Base-by-base conservation (phyloP, 164 flowering plant species). In the Santalum album region DNA sequence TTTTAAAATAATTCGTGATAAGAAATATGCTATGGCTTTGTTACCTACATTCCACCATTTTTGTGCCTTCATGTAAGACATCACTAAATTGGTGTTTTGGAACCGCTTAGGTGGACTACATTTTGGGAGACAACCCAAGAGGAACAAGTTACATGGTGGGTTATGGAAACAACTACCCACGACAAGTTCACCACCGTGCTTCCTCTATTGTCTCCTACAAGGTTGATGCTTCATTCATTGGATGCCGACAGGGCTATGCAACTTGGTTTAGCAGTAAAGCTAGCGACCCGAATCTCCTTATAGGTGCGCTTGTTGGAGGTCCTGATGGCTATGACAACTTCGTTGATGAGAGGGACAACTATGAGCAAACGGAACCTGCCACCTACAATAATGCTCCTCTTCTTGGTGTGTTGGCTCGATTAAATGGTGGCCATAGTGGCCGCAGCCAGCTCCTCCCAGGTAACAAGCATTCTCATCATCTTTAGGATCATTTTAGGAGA, bases 121-220 rank as follows among this genome's bases (percentile, higher is more conserved):
- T 91, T 52, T 94, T 91, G 21, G 98, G 98, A 47, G 94, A 91
- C 80, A 91, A 91, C 67, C 98, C 98, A 6, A 80, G 96, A 60
- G 90, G 87, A 1, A 91, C 95, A 16, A 88, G 96, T 61, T 91
- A 91, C 75, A 86, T 91, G 98, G 96, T 91, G 7, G 98, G 96
- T 5, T 91, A 86, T 50, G 96, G 98, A 25, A 81, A 54, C 83
- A 86, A 80, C 70, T 91, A 71, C 59, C 98, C 98, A 0, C 72
- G 44, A 32, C 88, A 77, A 68, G 86, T 80, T 52, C 98, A 91
- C 65, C 98, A 91, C 72, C 60, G 96, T 19, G 98, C 59, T 16
- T 75, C 96, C 1, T 91, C 98, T 0, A 91, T 91, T 38, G 90
- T 84, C 34, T 91, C 95, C 25, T 54, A 63, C 54, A 83, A 88